Conservation (phyloP, 306 rosid genomes). For the Cicer judaicum region DNA sequence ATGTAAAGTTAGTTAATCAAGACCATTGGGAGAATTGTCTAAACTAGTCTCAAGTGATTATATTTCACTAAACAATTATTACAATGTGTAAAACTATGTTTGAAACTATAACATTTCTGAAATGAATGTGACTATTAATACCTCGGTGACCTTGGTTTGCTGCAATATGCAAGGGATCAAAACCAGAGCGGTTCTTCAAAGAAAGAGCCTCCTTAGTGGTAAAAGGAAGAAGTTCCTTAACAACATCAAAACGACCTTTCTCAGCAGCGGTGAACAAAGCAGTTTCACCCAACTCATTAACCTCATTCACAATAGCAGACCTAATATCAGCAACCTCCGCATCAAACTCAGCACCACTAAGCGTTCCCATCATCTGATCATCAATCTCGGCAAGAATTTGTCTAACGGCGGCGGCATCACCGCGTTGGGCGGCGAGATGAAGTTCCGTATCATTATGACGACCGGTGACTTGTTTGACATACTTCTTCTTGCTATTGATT, state of each 20-base stretch:
- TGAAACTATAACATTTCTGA: too few relatives aligned
- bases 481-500: conserved; percentile 54
- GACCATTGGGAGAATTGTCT: too few relatives aligned
- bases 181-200: conserved; percentile 69
- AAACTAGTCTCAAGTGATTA: too few relatives aligned
- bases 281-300: conserved; percentile 86
- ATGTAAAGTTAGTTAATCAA: too few relatives aligned
- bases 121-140: background rate
- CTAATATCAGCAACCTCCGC: conserved; percentile 67
- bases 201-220: conserved; percentile 56
- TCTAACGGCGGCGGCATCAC: conserved; percentile 55
- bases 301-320: conserved; percentile 78
- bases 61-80: too few relatives aligned
- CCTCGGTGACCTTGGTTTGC: conserved; percentile 86
- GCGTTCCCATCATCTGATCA: conserved; percentile 68
- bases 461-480: conserved; percentile 86
- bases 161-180: conserved; percentile 77
- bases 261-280: conserved; percentile 76
- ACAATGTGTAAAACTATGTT: too few relatives aligned
- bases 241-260: conserved; percentile 64
- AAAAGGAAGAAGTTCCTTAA: conserved; percentile 64
- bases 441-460: conserved; percentile 83
- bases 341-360: conserved; percentile 68
- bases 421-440: conserved; percentile 79
- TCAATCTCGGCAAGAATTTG: conserved; percentile 67